Percentiles rank a stretch among this genome's conserved stretches.
Conservation (phyloP, 2,329 filamentous ascomycete species). For the Xylariaceae sp. region DNA sequence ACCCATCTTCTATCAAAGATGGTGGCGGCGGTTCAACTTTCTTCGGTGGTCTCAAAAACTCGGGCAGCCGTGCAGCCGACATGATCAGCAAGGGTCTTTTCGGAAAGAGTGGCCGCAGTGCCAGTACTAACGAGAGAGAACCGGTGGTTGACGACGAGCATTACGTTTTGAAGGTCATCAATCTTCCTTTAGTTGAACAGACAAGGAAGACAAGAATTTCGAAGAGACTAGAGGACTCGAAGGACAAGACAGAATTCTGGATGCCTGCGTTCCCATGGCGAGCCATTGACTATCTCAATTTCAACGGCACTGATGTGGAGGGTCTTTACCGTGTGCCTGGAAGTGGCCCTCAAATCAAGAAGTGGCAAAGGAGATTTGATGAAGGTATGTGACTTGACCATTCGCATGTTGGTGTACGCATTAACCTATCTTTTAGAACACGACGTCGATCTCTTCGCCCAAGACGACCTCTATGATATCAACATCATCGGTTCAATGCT, state of each 20-base stretch:
- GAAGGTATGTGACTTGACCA: conserved; percentile 52
- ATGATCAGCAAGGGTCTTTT: conserved; percentile 81
- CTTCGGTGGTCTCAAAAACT: conserved; percentile 69
- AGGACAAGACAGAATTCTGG: conserved; percentile 97
- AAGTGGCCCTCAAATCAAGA: conserved; percentile 84
- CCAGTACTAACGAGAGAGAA: conserved; percentile 64
- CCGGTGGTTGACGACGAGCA: conserved; percentile 71
- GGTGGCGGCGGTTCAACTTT: conserved; percentile 60
- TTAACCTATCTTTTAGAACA: conserved; percentile 53
- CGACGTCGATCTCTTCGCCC: conserved; percentile 86
- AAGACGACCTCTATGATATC: conserved; percentile 86
- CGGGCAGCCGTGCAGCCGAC: conserved; percentile 70
- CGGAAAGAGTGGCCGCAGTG: conserved; percentile 70
- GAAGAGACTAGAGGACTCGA: conserved; percentile 78
- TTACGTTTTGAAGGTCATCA: conserved; percentile 81
- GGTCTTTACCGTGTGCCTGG: conserved; percentile 90
- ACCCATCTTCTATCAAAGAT: conserved; percentile 55
- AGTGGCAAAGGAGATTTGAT: conserved; percentile 90
- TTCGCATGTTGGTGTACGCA: not conserved
- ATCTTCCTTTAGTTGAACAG: conserved; percentile 80
- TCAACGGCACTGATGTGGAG: conserved; percentile 89
- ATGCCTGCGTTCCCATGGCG: conserved; percentile 96
- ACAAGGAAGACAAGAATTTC: conserved; percentile 88
- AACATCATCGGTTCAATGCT: conserved; percentile 96
- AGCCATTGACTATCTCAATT: conserved; percentile 94